Evolutionary conservation across 768 basidiomycete genomes (phyloP).

Genomic region (Dioszegia hungarica): DNA sequence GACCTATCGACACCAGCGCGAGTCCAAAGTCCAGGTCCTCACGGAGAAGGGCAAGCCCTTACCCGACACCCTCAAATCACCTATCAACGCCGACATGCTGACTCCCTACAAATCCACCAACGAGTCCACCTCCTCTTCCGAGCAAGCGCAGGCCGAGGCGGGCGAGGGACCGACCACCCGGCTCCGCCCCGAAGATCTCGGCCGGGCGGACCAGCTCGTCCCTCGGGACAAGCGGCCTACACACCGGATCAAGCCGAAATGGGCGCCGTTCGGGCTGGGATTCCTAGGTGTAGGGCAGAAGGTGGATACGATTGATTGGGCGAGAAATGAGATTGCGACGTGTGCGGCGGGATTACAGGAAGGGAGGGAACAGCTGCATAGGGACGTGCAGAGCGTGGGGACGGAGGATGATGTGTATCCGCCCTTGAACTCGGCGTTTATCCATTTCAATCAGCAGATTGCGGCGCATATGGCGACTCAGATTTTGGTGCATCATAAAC

Average conservation of each 20-base stretch:
- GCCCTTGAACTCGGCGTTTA: constrained; percentile 56
- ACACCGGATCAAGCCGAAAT: constrained; percentile 60
- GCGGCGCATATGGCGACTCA: constrained; percentile 84
- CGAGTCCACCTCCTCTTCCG: neutral
- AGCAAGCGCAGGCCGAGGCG: constrained; percentile 16
- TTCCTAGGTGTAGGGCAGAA: constrained; percentile 66
- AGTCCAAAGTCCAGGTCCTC: constrained; percentile 54
- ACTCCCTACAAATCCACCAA: constrained; percentile 5
- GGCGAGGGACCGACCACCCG: constrained; percentile 16
- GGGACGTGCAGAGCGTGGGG: constrained; percentile 39
- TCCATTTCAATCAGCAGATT: constrained; percentile 88
- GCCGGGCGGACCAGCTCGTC: constrained; percentile 57
- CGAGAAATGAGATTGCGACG: constrained; percentile 63
- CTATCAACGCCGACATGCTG: constrained; percentile 36
- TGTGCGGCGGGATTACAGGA: constrained; percentile 53
- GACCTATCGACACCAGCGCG: constrained; percentile 60
- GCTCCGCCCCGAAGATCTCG: constrained; percentile 9
- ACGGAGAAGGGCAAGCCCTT: constrained; percentile 40
- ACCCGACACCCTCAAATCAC: constrained; percentile 24
- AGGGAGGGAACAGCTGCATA: constrained; percentile 31
- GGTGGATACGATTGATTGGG: constrained; percentile 92
- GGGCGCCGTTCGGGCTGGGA: constrained; percentile 53
- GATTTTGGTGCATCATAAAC: constrained; percentile 69
- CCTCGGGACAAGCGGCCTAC: constrained; percentile 70
- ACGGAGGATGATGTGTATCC: constrained; percentile 42